Percentiles rank a stretch among this genome's conserved stretches.
Conservation (phyloP, 495 filamentous ascomycete genomes). For the Jackrogersella minutella region DNA sequence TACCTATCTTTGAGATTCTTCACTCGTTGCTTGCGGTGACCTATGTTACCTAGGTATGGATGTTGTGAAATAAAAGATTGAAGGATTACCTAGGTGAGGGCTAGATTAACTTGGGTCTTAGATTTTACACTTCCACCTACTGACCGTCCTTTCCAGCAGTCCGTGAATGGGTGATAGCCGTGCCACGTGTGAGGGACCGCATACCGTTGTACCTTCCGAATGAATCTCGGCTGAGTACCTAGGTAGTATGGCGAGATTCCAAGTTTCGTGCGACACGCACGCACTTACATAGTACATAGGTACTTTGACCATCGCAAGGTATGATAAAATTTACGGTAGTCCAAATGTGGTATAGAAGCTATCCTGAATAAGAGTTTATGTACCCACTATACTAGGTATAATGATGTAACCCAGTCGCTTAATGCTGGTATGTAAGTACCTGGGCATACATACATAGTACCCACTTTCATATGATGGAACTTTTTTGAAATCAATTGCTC, state of each 20-base stretch:
- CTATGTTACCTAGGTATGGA: too few species aligned
- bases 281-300: too few species aligned
- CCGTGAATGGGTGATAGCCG: constrained; percentile 6
- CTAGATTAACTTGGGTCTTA: too few species aligned
- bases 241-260: too few species aligned
- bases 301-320: too few species aligned
- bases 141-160: not conserved
- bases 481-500: constrained; percentile 22
- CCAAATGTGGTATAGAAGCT: not conserved
- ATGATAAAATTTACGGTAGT: too few species aligned
- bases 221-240: constrained; percentile 3
- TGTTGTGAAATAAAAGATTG: too few species aligned
- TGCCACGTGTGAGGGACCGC: constrained; percentile 17
- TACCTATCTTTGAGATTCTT: not conserved
- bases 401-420: too few species aligned
- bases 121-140: not conserved
- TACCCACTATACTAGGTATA: not conserved
- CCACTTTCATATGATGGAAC: too few species aligned
- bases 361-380: not conserved
- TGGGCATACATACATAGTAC: not conserved
- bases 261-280: constrained; percentile 16
- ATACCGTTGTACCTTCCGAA: constrained; percentile 20
- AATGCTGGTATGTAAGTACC: too few species aligned
- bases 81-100: not conserved
- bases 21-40: constrained; percentile 10